Percentiles rank a stretch among this genome's conserved stretches.
Evolutionary conservation across 192 early-diverging fungal species (phyloP).

Genomic region (Chytriomyces confervae): DNA sequence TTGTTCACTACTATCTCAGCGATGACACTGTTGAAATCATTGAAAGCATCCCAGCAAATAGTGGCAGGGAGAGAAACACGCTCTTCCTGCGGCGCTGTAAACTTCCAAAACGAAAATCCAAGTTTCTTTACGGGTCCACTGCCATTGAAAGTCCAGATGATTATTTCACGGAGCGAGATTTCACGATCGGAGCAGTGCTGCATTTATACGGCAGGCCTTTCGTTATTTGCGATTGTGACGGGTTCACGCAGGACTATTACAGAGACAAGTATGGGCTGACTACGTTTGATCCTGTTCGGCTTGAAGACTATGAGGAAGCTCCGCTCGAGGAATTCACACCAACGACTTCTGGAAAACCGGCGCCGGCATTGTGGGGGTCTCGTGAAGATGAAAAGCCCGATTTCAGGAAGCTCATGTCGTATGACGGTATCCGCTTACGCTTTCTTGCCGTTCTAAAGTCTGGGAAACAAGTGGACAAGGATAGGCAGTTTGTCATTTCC

Average conservation of each 20-base stretch:
- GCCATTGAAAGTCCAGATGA: conserved; percentile 37
- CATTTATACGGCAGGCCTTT: conserved; percentile 65
- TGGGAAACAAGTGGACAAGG: conserved; percentile 55
- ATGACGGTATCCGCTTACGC: conserved; percentile 54
- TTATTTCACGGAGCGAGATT: conserved; percentile 59
- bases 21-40: conserved; percentile 68
- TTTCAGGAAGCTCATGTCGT: conserved; percentile 51
- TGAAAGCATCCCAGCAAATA: conserved; percentile 61
- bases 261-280: conserved; percentile 58
- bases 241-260: conserved; percentile 63
- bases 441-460: conserved; percentile 50
- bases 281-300: conserved; percentile 58
- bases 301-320: conserved; percentile 53
- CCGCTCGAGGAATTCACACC: conserved; percentile 24
- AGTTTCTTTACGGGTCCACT: conserved; percentile 34
- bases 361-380: conserved; percentile 33
- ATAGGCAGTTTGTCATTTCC: conserved; percentile 63
- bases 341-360: conserved; percentile 14
- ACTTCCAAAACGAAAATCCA: conserved; percentile 53
- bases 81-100: conserved; percentile 56
- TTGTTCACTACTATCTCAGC: conserved; percentile 65
- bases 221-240: conserved; percentile 68
- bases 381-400: conserved; percentile 48
- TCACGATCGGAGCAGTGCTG: conserved; percentile 62
- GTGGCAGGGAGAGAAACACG: conserved; percentile 61